Evolutionary conservation across 805 yeast species (phyloP).

Genomic region (Teunomyces barrocoloradensis): DNA sequence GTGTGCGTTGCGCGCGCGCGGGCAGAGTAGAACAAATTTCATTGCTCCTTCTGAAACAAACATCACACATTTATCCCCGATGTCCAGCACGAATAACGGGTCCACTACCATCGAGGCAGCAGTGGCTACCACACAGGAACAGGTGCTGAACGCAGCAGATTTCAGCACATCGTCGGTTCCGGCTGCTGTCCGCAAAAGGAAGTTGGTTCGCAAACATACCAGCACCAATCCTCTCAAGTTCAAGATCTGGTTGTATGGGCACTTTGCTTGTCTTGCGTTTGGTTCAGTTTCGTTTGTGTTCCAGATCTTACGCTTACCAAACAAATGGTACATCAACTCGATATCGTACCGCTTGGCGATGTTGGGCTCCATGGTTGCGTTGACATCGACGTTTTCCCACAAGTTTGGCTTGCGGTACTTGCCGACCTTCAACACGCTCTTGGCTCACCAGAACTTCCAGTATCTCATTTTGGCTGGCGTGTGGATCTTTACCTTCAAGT

Average conservation of each 20-base stretch:
- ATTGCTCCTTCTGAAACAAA: too few species aligned
- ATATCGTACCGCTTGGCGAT: conserved; percentile 54
- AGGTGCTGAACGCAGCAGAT: neutral
- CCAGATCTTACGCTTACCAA: conserved; percentile 39
- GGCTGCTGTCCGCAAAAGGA: conserved; percentile 16
- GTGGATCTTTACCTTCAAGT: conserved; percentile 65
- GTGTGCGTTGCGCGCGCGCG: too few species aligned
- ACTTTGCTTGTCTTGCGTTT: conserved; percentile 41
- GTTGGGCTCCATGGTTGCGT: conserved; percentile 53
- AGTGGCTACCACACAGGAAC: conserved; percentile 9
- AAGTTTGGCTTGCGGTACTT: conserved; percentile 54
- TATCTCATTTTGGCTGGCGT: conserved; percentile 50
- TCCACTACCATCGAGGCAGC: conserved; percentile 1
- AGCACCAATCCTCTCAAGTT: conserved; percentile 42
- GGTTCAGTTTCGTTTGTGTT: conserved; percentile 40
- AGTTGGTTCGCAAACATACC: conserved; percentile 28
- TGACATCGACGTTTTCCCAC: conserved; percentile 52
- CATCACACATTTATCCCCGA: neutral
- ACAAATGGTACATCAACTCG: conserved; percentile 44
- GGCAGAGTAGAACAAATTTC: too few species aligned
- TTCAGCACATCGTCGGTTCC: conserved; percentile 8
- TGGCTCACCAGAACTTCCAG: conserved; percentile 78
- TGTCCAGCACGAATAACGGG: neutral
- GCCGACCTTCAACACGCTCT: conserved; percentile 62
- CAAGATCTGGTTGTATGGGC: conserved; percentile 58